phyloP scores from a whole-genome alignment of 108 stramenopile genomes.

The Asterionellopsis glacialis region DNA sequence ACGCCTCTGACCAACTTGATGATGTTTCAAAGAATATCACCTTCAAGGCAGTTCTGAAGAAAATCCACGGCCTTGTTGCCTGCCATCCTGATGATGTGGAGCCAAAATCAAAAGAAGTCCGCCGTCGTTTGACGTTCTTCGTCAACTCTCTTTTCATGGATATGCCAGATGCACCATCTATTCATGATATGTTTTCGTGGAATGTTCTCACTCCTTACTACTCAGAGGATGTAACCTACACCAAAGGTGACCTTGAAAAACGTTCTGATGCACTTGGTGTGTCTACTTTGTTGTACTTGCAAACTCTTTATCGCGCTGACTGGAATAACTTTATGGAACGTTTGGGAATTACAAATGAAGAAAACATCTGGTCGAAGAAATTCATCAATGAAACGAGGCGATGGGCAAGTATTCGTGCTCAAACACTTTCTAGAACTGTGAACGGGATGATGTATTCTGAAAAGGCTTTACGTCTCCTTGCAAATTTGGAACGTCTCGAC shows the following conservation, averaged over 20 bases:
- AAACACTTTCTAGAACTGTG: slow-evolving; percentile 93
- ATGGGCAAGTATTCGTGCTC: slow-evolving; percentile 96
- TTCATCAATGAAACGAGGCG: slow-evolving; percentile 83
- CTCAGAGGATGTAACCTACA: slow-evolving; percentile 94
- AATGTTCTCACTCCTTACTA: slow-evolving; percentile 97
- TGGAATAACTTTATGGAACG: slow-evolving; percentile 96
- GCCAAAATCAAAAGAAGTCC: slow-evolving; percentile 92
- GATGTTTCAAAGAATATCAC: slow-evolving; percentile 64
- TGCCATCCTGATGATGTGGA: slow-evolving; percentile 93
- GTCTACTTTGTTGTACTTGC: slow-evolving; percentile 91
- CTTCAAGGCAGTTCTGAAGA: slow-evolving; percentile 76
- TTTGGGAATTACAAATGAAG: slow-evolving; percentile 75
- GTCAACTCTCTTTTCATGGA: slow-evolving; percentile 99
- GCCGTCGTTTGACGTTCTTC: slow-evolving; percentile 94
- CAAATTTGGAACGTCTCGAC: slow-evolving; percentile 88
- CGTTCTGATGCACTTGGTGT: slow-evolving; percentile 91
- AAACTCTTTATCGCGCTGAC: slow-evolving; percentile 92
- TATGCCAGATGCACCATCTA: slow-evolving; percentile 93
- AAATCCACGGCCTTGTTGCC: slow-evolving; percentile 88
- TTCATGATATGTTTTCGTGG: slow-evolving; percentile 95
- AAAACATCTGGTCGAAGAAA: slow-evolving; percentile 89
- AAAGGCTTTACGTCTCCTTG: slow-evolving; percentile 91
- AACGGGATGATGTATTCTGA: slow-evolving; percentile 99
- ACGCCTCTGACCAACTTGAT: slow-evolving; percentile 90
- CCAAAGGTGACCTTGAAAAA: slow-evolving; percentile 85